Conservation (phyloP, 2,329 filamentous ascomycete species). For the Endoconidiophora laricicola region DNA sequence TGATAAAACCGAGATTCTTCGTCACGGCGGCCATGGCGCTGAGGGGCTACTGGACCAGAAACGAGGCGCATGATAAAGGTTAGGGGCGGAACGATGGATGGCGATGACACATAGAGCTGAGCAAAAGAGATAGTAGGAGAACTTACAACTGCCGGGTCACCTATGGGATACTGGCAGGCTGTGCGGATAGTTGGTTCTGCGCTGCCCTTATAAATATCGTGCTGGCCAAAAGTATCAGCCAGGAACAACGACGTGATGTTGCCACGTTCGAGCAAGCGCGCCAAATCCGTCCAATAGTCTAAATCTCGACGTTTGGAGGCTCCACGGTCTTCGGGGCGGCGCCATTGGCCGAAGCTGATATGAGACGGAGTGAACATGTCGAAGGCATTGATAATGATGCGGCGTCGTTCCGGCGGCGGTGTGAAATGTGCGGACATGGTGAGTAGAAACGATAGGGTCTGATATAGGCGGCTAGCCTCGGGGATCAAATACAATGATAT, state of each 20-base stretch:
- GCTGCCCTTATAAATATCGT: slow-evolving; percentile 49
- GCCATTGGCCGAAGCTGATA: slow-evolving; percentile 48
- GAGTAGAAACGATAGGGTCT: neutral
- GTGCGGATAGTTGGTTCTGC: slow-evolving; percentile 39
- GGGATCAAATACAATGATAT: too few relatives aligned
- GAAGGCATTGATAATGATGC: slow-evolving; percentile 45
- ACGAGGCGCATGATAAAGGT: neutral
- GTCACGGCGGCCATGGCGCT: slow-evolving; percentile 53
- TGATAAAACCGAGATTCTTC: slow-evolving; percentile 49
- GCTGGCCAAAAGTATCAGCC: slow-evolving; percentile 49
- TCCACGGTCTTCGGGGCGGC: slow-evolving; percentile 45
- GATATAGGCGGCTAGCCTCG: too few relatives aligned
- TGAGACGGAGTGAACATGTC: slow-evolving; percentile 51
- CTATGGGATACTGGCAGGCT: slow-evolving; percentile 56
- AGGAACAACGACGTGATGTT: slow-evolving; percentile 49
- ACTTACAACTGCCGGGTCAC: slow-evolving; percentile 36
- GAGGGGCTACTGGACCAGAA: slow-evolving; percentile 28
- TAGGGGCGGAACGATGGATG: neutral
- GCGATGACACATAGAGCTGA: neutral
- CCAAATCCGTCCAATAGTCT: slow-evolving; percentile 47
- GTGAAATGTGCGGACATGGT: neutral
- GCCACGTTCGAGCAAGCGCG: slow-evolving; percentile 43
- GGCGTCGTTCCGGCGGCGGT: neutral
- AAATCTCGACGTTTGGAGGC: slow-evolving; percentile 39
- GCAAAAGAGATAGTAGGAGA: too few relatives aligned